phyloP scores from a whole-genome alignment of 2,329 filamentous ascomycete genomes.

The Ceratocystis colombiana region DNA sequence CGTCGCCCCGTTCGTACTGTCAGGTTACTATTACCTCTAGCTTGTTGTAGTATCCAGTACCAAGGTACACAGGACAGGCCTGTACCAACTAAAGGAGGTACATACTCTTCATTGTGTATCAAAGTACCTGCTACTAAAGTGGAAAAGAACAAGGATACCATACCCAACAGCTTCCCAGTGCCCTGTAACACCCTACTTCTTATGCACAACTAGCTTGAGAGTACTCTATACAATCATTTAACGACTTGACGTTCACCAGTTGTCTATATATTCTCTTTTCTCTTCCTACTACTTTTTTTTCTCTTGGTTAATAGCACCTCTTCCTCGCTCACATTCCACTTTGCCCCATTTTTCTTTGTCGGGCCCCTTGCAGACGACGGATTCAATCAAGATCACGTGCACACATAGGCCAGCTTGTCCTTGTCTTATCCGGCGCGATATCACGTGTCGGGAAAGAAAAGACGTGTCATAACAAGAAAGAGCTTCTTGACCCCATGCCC shows the following conservation, averaged over 20 bases:
- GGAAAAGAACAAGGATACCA: neutral
- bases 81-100: neutral
- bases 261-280: neutral
- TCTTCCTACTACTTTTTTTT: neutral
- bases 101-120: neutral
- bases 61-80: neutral
- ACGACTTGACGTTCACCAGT: too few relatives aligned
- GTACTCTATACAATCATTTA: neutral
- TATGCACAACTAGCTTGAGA: neutral
- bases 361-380: neutral
- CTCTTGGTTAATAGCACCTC: neutral
- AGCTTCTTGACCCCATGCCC: too few relatives aligned
- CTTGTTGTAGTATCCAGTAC: neutral
- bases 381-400: conserved; percentile 4
- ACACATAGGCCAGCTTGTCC: neutral
- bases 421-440: neutral
- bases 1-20: neutral
- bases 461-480: too few relatives aligned
- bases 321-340: neutral
- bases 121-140: neutral
- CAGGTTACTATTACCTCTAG: neutral
- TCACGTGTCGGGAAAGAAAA: conserved; percentile 4
- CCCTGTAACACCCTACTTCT: too few relatives aligned
- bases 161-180: neutral
- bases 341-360: neutral